These are phyloP conservation scores for Lonicera japonica DNA, from an alignment of 129 eudicot genomes.

Conservation along the genomic window DNA sequence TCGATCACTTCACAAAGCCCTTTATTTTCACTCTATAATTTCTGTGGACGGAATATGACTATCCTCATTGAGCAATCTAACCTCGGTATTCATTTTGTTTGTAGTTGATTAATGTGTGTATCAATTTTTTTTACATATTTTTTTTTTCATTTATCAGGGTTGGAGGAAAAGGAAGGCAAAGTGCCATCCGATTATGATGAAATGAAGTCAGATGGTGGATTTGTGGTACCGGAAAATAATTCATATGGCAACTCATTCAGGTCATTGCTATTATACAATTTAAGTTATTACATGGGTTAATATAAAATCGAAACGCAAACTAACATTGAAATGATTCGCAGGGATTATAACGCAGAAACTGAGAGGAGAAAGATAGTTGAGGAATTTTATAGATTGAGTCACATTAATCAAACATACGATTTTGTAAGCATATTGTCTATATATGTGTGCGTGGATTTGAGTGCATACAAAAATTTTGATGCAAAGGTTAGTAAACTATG, in stretches of 20 bases:
- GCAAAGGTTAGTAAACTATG: no score
- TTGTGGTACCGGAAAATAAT: constrained; percentile 57
- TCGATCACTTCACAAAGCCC: no score
- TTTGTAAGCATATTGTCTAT: constrained; percentile 38
- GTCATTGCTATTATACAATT: constrained; percentile 12
- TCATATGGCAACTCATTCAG: constrained; percentile 74
- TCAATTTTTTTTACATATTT: no score
- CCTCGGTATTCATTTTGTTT: constrained; percentile 32
- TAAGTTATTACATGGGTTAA: no score
- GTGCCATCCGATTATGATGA: constrained; percentile 28
- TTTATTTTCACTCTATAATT: not conserved
- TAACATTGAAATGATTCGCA: constrained; percentile 8
- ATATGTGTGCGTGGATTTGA: no score
- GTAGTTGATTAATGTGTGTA: not conserved
- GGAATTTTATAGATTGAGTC: constrained; percentile 63
- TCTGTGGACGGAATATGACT: constrained; percentile 35
- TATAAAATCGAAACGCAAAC: no score
- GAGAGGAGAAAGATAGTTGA: constrained; percentile 64
- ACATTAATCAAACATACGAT: constrained; percentile 75
- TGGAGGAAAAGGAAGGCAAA: constrained; percentile 38
- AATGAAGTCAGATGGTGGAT: constrained; percentile 56
- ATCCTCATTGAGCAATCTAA: constrained; percentile 50
- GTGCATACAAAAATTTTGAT: no score
- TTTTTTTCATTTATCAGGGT: constrained; percentile 19
- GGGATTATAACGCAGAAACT: constrained; percentile 65